Evolutionary conservation across 176 grass and related monocot species (phyloP).

Genomic region (Avena sativa): DNA sequence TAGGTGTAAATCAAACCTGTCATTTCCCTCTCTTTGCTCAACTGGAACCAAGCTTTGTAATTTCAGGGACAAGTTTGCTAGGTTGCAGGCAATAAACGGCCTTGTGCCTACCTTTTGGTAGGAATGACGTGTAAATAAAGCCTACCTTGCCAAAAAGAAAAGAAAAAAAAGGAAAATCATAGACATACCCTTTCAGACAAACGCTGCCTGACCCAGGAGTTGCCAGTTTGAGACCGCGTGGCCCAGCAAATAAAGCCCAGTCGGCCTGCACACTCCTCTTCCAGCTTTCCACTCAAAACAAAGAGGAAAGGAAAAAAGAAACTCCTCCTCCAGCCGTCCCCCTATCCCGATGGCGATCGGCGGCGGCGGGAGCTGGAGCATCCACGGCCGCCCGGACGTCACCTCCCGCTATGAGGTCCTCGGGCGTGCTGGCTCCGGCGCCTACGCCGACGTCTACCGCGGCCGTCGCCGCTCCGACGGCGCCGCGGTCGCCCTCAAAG

Average conservation of each 20-base stretch:
- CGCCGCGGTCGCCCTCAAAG: conserved; percentile 78
- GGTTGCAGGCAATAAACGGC: too few relatives aligned
- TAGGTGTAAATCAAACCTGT: too few relatives aligned
- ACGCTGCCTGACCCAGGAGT: too few relatives aligned
- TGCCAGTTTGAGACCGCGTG: neutral
- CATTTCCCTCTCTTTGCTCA: too few relatives aligned
- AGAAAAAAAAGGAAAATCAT: too few relatives aligned
- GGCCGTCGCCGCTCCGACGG: conserved; percentile 84
- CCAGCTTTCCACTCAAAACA: neutral
- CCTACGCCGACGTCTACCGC: conserved; percentile 95
- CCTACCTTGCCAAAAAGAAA: too few relatives aligned
- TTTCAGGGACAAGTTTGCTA: too few relatives aligned
- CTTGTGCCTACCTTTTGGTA: too few relatives aligned
- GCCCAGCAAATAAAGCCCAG: conserved; percentile 2
- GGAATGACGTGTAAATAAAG: too few relatives aligned
- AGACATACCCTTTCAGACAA: too few relatives aligned
- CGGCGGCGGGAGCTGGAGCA: conserved; percentile 79
- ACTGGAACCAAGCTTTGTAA: too few relatives aligned
- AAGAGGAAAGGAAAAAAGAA: neutral
- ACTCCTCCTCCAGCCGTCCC: neutral
- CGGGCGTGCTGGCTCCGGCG: conserved; percentile 73
- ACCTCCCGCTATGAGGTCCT: conserved; percentile 81
- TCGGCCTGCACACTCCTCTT: conserved; percentile 13
- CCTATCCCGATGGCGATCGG: conserved; percentile 46
- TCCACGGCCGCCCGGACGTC: conserved; percentile 77